phyloP scores from a whole-genome alignment of 208 protist species.

The Crithidia acanthocephali region DNA sequence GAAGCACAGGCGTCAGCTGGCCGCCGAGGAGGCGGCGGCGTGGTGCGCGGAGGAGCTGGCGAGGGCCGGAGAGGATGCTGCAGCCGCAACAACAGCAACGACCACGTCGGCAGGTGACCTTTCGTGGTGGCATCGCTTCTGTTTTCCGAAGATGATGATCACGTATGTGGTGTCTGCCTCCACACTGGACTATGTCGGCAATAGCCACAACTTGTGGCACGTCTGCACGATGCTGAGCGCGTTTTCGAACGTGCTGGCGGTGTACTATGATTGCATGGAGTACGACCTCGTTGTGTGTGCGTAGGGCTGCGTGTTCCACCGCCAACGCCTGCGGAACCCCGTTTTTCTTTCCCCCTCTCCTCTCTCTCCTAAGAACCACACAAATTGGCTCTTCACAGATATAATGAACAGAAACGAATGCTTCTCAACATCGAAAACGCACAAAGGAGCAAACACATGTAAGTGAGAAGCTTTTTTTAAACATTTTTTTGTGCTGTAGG shows the following conservation, averaged over 20 bases:
- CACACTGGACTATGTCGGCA: slow-evolving; percentile 63
- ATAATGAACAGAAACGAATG: too few species aligned
- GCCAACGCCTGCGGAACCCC: too few species aligned
- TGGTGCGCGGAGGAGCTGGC: slow-evolving; percentile 21
- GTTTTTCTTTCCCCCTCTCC: neutral
- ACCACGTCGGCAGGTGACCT: too few species aligned
- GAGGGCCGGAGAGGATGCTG: neutral
- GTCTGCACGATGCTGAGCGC: slow-evolving; percentile 55
- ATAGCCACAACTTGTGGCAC: slow-evolving; percentile 82
- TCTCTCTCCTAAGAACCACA: too few species aligned
- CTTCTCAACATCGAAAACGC: too few species aligned
- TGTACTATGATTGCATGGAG: slow-evolving; percentile 72
- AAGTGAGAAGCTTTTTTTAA: too few species aligned
- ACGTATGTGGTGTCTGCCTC: slow-evolving; percentile 44
- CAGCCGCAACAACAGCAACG: neutral
- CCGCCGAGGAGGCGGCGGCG: slow-evolving; percentile 11
- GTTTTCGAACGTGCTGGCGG: slow-evolving; percentile 46
- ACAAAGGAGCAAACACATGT: too few species aligned
- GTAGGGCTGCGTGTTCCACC: neutral
- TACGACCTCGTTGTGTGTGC: slow-evolving; percentile 50
- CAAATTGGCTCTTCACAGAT: too few species aligned
- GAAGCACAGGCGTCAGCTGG: slow-evolving; percentile 15
- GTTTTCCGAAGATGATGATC: slow-evolving; percentile 30
- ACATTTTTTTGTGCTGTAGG: too few species aligned
- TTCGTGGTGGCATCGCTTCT: slow-evolving; percentile 29